phyloP scores from a whole-genome alignment of 306 rosid species.

The Nissolia schottii region DNA sequence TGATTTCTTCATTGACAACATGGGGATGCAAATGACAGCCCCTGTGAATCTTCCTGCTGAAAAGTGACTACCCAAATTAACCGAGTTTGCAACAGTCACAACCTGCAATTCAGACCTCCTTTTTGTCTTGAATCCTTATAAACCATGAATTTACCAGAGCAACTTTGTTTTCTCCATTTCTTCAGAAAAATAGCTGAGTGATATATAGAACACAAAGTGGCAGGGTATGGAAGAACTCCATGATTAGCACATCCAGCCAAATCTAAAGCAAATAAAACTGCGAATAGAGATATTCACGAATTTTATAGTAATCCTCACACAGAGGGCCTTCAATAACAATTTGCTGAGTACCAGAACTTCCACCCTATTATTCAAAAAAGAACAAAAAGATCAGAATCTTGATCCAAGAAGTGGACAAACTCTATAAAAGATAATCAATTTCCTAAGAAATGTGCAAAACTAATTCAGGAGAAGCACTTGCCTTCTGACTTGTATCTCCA shows the following conservation, averaged over 20 bases:
- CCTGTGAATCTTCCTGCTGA: neutral
- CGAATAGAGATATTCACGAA: constrained; percentile 70
- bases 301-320: constrained; percentile 85
- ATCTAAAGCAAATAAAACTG: constrained; percentile 79
- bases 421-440: neutral
- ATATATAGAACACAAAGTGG: neutral
- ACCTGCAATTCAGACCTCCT: neutral
- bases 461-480: constrained; percentile 27
- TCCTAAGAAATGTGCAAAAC: neutral
- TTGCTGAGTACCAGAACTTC: constrained; percentile 86
- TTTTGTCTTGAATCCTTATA: neutral
- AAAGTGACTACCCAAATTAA: neutral
- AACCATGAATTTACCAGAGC: neutral
- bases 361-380: constrained; percentile 56
- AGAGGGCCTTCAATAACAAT: constrained; percentile 87
- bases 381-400: constrained; percentile 15
- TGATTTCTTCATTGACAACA: constrained; percentile 4
- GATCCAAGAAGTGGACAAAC: neutral
- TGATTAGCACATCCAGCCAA: constrained; percentile 14
- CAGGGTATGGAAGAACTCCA: neutral
- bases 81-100: constrained; percentile 3
- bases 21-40: neutral
- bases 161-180: neutral
- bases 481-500: constrained; percentile 92
- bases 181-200: neutral